Base-by-base conservation (phyloP, 176 grass and related monocot genomes). In the Themeda triandra region DNA sequence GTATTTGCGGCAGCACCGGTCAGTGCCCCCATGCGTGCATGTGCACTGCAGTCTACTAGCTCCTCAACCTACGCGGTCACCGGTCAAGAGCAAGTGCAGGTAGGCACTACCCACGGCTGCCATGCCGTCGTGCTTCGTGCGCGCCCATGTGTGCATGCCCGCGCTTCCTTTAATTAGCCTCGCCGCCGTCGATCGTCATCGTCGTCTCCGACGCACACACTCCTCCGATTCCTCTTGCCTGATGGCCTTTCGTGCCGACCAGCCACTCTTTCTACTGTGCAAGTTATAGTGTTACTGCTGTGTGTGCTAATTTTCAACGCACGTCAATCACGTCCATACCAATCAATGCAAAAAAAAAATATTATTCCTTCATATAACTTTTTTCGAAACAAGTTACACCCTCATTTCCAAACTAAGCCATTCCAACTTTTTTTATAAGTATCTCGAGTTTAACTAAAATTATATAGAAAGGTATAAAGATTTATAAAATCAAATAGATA, bases 101-200 rank as follows among this genome's bases (percentile, higher is more conserved):
- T 36, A 85, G 11, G 75, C 85, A 58, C 25, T 15, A 81, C 78
- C 70, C 70, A 39, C 78, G 70, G 60, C 85, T 18, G 25, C 60
- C 85, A 68, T 45, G 78, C 70, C 70, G 33, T 81, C 33, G 62
- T 87, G 85, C 78, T 81, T 45, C 51, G 25, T 59, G 82, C 82
- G 41, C 42, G 41, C 62, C 78, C 63, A 80, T n/a, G n/a, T 67
- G 63, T 35, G 63, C 29, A 10, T 9, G 17, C 12, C 44, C 60
- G 12, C 28, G 13, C 14, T 41, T 41, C 40, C 40, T 41, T 18
- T 65, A 35, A 35, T 35, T 35, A 5, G 33, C 14, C 63, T 35
- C n/a, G n/a, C 10, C 45, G 13, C 48, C 48, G 4, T 7, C 18
- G 11, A 2, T 45, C 45, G 30, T 37, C 49, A 0, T 74, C 45